Conservation (phyloP, 2,329 filamentous ascomycete species). For the Hypoxylon sp. region DNA sequence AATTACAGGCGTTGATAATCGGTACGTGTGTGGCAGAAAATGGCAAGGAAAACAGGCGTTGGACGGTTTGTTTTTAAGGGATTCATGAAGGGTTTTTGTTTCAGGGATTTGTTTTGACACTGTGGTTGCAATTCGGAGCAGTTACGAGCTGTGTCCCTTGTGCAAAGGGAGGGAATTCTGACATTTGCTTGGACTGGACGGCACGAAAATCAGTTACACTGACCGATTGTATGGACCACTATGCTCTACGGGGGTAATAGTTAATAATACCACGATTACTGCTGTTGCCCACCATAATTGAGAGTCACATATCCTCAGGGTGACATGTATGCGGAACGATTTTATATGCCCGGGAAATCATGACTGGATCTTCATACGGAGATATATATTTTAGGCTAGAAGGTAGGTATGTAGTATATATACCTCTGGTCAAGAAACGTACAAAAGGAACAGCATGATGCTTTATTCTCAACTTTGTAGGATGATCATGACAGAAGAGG, state of each 20-base stretch:
- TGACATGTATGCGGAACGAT: background rate
- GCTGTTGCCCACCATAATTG: background rate
- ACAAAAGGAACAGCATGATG: background rate
- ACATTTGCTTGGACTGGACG: background rate
- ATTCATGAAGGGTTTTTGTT: background rate
- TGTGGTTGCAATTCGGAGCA: background rate
- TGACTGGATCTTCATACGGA: background rate
- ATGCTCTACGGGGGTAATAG: background rate
- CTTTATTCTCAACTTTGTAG: background rate
- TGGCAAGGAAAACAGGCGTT: background rate
- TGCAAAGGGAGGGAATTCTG: background rate
- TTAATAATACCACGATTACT: background rate
- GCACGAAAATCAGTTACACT: background rate
- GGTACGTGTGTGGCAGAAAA: background rate
- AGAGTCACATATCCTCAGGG: background rate
- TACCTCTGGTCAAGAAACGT: background rate
- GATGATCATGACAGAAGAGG: background rate
- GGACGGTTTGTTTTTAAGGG: background rate
- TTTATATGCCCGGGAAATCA: background rate
- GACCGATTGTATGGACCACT: background rate
- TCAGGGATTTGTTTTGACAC: background rate
- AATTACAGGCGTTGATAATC: background rate
- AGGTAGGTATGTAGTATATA: background rate
- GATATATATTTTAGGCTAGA: background rate
- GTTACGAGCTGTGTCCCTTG: background rate